Evolutionary conservation across 2,329 filamentous ascomycete genomes (phyloP).

Genomic region (Alternaria ventricosa): DNA sequence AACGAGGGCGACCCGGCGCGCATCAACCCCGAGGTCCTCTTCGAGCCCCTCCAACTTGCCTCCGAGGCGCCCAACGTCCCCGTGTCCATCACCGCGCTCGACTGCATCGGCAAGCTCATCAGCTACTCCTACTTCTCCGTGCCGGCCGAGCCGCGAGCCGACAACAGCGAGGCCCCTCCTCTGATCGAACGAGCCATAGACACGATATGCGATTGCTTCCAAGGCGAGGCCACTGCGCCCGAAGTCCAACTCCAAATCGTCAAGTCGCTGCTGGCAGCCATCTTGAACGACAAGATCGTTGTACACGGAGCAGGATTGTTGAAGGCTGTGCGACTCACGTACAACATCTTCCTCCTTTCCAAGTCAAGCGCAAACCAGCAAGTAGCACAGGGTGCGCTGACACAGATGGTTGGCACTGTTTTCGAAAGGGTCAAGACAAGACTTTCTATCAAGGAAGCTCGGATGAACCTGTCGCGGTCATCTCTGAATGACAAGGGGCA

Average conservation of each 20-base stretch:
- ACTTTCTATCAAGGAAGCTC: constrained; percentile 84
- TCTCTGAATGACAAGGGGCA: constrained; percentile 48
- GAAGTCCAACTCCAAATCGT: constrained; percentile 98
- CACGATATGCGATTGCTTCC: constrained; percentile 99
- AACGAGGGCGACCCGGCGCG: constrained; percentile 75
- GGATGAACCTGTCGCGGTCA: constrained; percentile 62
- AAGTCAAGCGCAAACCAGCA: constrained; percentile 95
- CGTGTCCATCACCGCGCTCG: constrained; percentile 86
- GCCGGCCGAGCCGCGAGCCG: constrained; percentile 55
- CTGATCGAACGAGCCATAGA: constrained; percentile 98
- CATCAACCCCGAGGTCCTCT: constrained; percentile 90
- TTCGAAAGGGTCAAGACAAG: constrained; percentile 92
- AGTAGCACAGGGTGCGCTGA: constrained; percentile 93
- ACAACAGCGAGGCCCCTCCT: constrained; percentile 61
- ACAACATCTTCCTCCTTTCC: constrained; percentile 97
- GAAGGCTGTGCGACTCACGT: constrained; percentile 96
- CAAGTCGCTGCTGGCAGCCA: constrained; percentile 92
- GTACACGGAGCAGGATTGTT: constrained; percentile 95
- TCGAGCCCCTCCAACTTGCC: constrained; percentile 87
- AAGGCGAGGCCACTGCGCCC: constrained; percentile 89
- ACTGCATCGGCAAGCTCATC: constrained; percentile 98
- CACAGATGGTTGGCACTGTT: constrained; percentile 98
- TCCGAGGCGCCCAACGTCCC: constrained; percentile 85
- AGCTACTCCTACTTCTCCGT: constrained; percentile 98
- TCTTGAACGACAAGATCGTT: constrained; percentile 98